Evolutionary conservation across 2,329 filamentous ascomycete species (phyloP).

Genomic region (Paraconiothyrium sp.): DNA sequence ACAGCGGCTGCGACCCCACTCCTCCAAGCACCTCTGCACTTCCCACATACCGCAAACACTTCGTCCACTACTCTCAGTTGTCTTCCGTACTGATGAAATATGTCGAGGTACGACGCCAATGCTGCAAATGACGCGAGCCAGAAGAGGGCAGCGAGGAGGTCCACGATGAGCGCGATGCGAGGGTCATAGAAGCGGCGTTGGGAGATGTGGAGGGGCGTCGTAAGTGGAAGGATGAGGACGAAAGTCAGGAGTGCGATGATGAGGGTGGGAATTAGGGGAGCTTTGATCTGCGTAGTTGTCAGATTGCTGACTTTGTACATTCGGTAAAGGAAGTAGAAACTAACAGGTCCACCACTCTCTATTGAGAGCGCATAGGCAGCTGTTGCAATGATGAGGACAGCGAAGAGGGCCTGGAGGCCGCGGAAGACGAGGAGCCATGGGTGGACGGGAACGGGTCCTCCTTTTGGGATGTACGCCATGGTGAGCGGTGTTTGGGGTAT

Average conservation of each 20-base stretch:
- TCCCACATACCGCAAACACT: constrained; percentile 17
- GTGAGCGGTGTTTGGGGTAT: neutral
- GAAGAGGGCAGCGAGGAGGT: constrained; percentile 27
- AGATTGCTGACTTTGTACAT: neutral
- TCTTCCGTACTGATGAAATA: constrained; percentile 24
- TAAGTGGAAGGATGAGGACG: constrained; percentile 29
- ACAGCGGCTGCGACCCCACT: constrained; percentile 26
- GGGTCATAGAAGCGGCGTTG: constrained; percentile 32
- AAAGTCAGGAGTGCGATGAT: constrained; percentile 30
- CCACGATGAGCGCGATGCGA: constrained; percentile 26
- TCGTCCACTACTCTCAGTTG: neutral
- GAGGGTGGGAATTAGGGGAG: constrained; percentile 30
- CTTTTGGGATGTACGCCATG: constrained; percentile 21
- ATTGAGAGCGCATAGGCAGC: constrained; percentile 36
- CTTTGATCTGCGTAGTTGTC: constrained; percentile 24
- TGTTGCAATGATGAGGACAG: constrained; percentile 36
- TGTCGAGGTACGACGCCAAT: constrained; percentile 29
- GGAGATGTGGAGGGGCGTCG: constrained; percentile 26
- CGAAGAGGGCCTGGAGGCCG: constrained; percentile 39
- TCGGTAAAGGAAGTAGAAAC: constrained; percentile 12
- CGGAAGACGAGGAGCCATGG: constrained; percentile 37
- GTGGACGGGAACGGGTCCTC: constrained; percentile 24
- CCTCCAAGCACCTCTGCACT: constrained; percentile 28
- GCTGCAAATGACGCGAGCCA: constrained; percentile 33
- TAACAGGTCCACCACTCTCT: constrained; percentile 27